Evolutionary conservation across 129 eudicot genomes (phyloP).

Genomic region (Flaveria trinervia): DNA sequence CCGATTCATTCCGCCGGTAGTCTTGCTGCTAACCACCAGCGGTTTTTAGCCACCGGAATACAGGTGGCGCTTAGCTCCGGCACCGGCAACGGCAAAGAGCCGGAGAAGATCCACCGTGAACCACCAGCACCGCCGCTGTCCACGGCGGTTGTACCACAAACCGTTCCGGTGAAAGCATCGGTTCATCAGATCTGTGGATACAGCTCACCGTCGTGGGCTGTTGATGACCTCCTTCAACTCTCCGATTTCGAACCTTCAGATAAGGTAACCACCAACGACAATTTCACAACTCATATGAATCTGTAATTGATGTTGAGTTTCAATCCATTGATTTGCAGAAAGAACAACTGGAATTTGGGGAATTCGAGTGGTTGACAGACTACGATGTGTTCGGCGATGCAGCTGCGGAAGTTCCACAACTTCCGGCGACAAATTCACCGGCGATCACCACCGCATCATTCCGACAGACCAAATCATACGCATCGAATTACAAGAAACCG

Average conservation of each 20-base stretch:
- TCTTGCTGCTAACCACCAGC: conserved; percentile 85
- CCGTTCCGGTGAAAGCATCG: conserved; percentile 40
- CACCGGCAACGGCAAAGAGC: conserved; percentile 40
- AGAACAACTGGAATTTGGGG: conserved; percentile 71
- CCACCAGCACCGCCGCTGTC: conserved; percentile 49
- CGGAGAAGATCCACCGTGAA: conserved; percentile 44
- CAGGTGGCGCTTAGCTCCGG: conserved; percentile 63
- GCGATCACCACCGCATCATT: conserved; percentile 38
- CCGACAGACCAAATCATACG: conserved; percentile 48
- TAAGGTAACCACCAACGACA: conserved; percentile 43
- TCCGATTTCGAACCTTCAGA: conserved; percentile 68
- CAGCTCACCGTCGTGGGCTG: conserved; percentile 75
- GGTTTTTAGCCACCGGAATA: conserved; percentile 88
- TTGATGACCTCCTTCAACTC: conserved; percentile 78
- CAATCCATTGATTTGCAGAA: conserved; percentile 49
- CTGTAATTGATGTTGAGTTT: background rate
- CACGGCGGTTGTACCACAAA: conserved; percentile 41
- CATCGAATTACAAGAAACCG: conserved; percentile 69
- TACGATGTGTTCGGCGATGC: conserved; percentile 64
- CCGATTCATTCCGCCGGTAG: conserved; percentile 79
- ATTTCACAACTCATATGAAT: background rate
- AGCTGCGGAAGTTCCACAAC: conserved; percentile 95
- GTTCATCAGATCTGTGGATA: conserved; percentile 44
- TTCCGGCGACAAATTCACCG: conserved; percentile 53
- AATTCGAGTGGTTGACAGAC: conserved; percentile 77